Conservation (phyloP, 2,329 filamentous ascomycete species). For the Exophiala alcalophila region DNA sequence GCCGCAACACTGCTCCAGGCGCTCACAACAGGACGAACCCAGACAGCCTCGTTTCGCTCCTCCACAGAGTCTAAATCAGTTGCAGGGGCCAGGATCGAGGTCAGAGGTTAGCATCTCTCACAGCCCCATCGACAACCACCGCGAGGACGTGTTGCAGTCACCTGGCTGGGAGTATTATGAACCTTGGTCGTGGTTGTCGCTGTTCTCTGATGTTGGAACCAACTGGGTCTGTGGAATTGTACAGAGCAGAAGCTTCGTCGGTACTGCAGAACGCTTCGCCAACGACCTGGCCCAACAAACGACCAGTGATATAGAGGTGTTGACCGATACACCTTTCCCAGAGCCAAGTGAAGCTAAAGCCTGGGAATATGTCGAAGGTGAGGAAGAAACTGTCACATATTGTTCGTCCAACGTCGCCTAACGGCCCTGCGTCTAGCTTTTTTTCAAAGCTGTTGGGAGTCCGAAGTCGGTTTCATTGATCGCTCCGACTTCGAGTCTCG, state of each 20-base stretch:
- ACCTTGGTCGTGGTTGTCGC: constrained; percentile 6
- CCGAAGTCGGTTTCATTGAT: constrained; percentile 9
- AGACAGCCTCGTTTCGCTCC: no score
- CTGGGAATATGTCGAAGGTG: constrained; percentile 13
- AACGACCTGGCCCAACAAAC: constrained; percentile 1
- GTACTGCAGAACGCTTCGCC: constrained; percentile 6
- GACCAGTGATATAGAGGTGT: background rate
- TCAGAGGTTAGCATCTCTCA: no score
- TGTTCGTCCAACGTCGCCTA: background rate
- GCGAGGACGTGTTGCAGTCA: no score
- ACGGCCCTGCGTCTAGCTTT: constrained; percentile 3
- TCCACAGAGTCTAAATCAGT: no score
- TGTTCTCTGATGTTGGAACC: constrained; percentile 4
- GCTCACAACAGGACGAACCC: no score
- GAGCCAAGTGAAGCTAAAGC: constrained; percentile 6
- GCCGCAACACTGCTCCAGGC: no score
- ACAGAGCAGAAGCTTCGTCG: constrained; percentile 1
- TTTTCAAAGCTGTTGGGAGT: constrained; percentile 14
- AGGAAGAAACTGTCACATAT: constrained; percentile 1
- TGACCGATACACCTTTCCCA: background rate
- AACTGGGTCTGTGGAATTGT: constrained; percentile 5
- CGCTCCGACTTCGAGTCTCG: constrained; percentile 9
- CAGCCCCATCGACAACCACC: no score
- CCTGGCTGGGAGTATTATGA: constrained; percentile 4
- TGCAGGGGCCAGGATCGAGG: no score